phyloP scores from a whole-genome alignment of 2,329 filamentous ascomycete genomes.

The Trichoderma sp. region DNA sequence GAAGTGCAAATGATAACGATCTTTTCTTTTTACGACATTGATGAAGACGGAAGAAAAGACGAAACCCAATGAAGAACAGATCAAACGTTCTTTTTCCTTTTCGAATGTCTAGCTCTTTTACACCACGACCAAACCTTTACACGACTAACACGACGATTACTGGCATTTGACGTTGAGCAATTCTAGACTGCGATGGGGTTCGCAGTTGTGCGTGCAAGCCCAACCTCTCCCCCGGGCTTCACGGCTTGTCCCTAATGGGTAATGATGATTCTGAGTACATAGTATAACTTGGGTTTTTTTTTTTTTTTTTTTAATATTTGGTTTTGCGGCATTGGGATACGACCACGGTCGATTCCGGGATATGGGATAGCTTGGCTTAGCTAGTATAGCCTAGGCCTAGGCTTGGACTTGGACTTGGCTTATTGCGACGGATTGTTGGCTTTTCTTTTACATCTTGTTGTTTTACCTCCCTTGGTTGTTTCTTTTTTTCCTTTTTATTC shows the following conservation, averaged over 20 bases:
- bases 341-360: not conserved
- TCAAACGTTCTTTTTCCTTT: not conserved
- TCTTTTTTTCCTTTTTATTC: conserved; percentile 16
- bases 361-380: conserved; percentile 22
- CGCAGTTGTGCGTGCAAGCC: conserved; percentile 15
- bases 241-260: conserved; percentile 31
- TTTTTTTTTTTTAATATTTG: not conserved
- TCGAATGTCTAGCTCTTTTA: not conserved
- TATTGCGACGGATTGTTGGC: not conserved
- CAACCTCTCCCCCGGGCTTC: conserved; percentile 29
- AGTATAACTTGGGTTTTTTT: conserved; percentile 19
- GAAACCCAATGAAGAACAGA: not conserved
- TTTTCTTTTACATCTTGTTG: not conserved
- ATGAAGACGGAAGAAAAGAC: conserved; percentile 12
- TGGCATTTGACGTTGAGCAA: not conserved
- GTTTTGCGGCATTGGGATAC: conserved; percentile 23
- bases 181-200: conserved; percentile 4
- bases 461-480: not conserved
- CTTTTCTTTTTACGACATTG: conserved; percentile 22
- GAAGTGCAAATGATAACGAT: conserved; percentile 20
- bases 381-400: conserved; percentile 12
- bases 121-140: not conserved
- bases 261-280: conserved; percentile 30
- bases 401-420: not conserved
- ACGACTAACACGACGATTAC: conserved; percentile 1